Evolutionary conservation across 106 monocot genomes (phyloP).

Genomic region (Amphibolis antarctica): DNA sequence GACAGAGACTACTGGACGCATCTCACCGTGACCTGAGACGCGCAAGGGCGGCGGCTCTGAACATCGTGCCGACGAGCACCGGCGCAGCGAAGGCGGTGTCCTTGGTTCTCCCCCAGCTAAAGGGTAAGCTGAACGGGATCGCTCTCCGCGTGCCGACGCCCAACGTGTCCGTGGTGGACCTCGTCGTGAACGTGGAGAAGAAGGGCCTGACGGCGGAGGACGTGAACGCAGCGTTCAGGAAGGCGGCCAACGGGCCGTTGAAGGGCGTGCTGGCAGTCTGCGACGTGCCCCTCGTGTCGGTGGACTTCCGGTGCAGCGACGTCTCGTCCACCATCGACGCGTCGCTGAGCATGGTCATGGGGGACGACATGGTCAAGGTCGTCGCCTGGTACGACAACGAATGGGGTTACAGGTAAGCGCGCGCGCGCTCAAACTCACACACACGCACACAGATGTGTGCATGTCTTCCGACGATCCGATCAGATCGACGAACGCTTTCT

Average conservation of each 20-base stretch:
- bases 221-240: constrained; percentile 83
- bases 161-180: constrained; percentile 91
- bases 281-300: constrained; percentile 78
- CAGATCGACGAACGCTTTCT: too few species aligned
- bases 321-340: constrained; percentile 90
- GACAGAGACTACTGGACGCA: constrained; percentile 85
- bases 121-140: constrained; percentile 96
- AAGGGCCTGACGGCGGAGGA: constrained; percentile 84
- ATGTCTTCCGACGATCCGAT: too few species aligned
- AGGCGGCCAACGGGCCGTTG: constrained; percentile 69
- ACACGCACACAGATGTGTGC: neutral
- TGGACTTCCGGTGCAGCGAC: constrained; percentile 91
- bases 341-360: constrained; percentile 97
- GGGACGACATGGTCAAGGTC: constrained; percentile 98
- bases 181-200: constrained; percentile 90
- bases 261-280: constrained; percentile 78
- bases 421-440: neutral
- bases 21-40: constrained; percentile 90
- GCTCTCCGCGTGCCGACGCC: constrained; percentile 96
- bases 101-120: constrained; percentile 82
- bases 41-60: constrained; percentile 86
- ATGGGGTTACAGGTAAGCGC: constrained; percentile 92
- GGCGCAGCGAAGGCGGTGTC: constrained; percentile 97
- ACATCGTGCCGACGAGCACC: constrained; percentile 97
- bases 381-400: constrained; percentile 99